Evolutionary conservation across 148 eudicot species (phyloP).

Genomic region (Chenopodium formosanum): DNA sequence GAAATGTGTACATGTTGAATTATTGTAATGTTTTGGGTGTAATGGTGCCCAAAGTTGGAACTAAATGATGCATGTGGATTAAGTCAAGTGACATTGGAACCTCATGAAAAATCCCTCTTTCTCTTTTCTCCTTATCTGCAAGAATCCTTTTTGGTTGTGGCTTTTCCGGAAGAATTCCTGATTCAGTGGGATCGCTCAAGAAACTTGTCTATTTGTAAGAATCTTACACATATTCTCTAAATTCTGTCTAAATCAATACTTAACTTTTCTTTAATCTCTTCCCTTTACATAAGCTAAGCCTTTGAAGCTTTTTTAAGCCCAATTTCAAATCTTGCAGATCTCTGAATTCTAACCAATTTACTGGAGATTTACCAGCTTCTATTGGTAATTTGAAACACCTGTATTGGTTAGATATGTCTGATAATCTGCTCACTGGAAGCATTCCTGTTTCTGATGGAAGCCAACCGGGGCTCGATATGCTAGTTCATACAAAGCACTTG

Average conservation of each 20-base stretch:
- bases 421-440: constrained; percentile 63
- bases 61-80: background rate
- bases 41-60: background rate
- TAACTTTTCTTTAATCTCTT: background rate
- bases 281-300: background rate
- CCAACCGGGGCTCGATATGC: constrained; percentile 60
- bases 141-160: constrained; percentile 68
- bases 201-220: constrained; percentile 68
- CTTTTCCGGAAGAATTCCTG: constrained; percentile 74
- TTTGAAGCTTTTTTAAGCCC: background rate
- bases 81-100: background rate
- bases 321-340: constrained; percentile 45
- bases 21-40: background rate
- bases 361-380: constrained; percentile 63
- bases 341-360: constrained; percentile 63
- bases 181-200: constrained; percentile 62
- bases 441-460: constrained; percentile 69
- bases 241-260: background rate
- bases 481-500: constrained; percentile 68
- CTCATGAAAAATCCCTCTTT: background rate
- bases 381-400: constrained; percentile 60
- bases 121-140: background rate
- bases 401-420: constrained; percentile 76
- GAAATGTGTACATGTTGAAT: background rate
- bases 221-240: background rate